These are phyloP conservation scores for Ophiobolus disseminans DNA, from an alignment of 2,329 filamentous ascomycete species.

Conservation along the genomic window DNA sequence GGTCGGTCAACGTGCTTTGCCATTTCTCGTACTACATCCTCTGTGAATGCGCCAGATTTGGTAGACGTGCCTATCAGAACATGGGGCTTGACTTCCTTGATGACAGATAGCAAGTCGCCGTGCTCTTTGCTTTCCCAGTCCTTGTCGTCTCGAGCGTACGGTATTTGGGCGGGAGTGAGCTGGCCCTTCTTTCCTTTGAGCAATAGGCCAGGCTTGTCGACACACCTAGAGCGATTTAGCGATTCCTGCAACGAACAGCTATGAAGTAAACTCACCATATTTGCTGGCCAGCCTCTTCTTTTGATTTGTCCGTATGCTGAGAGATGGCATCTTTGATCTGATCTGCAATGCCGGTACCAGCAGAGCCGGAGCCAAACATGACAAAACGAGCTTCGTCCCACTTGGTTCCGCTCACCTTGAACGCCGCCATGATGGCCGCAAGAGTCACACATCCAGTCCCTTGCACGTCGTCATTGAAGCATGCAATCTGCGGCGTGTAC, in stretches of 20 bases:
- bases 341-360: constrained; percentile 85
- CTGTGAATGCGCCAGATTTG: constrained; percentile 75
- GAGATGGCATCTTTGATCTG: constrained; percentile 82
- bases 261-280: constrained; percentile 67
- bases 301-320: constrained; percentile 68
- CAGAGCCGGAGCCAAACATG: constrained; percentile 81
- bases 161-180: constrained; percentile 70
- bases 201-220: constrained; percentile 82
- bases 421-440: constrained; percentile 78
- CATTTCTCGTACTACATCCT: constrained; percentile 78
- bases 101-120: constrained; percentile 68
- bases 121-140: constrained; percentile 68
- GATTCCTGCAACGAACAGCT: background rate
- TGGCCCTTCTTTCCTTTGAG: constrained; percentile 66
- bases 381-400: constrained; percentile 74
- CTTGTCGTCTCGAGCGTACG: constrained; percentile 68
- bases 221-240: constrained; percentile 62
- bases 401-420: constrained; percentile 71
- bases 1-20: constrained; percentile 73
- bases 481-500: constrained; percentile 76
- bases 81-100: constrained; percentile 77
- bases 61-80: constrained; percentile 87
- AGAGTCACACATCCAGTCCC: constrained; percentile 88
- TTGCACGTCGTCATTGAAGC: constrained; percentile 92
- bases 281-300: constrained; percentile 77